Evolutionary conservation across 176 grass and related monocot genomes (phyloP).

Genomic region (Musa troglodytarum): DNA sequence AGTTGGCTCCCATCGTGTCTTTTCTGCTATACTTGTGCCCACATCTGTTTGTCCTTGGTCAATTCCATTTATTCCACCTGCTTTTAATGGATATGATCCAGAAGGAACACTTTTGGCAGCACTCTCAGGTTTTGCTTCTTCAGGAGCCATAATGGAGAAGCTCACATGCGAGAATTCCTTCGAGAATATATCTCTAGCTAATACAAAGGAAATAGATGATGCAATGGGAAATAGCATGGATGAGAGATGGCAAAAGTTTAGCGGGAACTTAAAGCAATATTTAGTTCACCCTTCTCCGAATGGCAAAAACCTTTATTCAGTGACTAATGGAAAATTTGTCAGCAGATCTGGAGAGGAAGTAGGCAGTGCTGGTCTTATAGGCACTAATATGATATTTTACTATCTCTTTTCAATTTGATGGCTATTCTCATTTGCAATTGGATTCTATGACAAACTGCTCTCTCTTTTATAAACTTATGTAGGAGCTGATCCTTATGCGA

Average conservation of each 20-base stretch:
- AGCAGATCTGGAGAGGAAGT: conserved; percentile 2
- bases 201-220: conserved; percentile 31
- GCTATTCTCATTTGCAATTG: background rate
- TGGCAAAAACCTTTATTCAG: conserved; percentile 35
- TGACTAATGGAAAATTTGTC: background rate
- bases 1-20: conserved; percentile 78
- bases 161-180: conserved; percentile 14
- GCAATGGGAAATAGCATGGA: conserved; percentile 6
- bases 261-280: conserved; percentile 24
- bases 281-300: conserved; percentile 21
- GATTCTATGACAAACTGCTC: background rate
- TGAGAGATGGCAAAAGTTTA: conserved; percentile 24
- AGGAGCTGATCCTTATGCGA: conserved; percentile 67
- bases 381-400: background rate
- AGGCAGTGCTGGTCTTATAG: background rate
- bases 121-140: conserved; percentile 63
- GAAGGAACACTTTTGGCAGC: conserved; percentile 48
- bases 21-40: conserved; percentile 60
- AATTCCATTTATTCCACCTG: conserved; percentile 44
- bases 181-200: conserved; percentile 24
- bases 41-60: conserved; percentile 65
- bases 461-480: conserved; percentile 21
- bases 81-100: conserved; percentile 38
- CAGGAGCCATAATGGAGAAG: conserved; percentile 31
- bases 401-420: background rate